Percentiles rank a stretch among this genome's conserved stretches.
Evolutionary conservation across 1,139 yeast species (phyloP).

Genomic region (Suhomyces guaymorum): DNA sequence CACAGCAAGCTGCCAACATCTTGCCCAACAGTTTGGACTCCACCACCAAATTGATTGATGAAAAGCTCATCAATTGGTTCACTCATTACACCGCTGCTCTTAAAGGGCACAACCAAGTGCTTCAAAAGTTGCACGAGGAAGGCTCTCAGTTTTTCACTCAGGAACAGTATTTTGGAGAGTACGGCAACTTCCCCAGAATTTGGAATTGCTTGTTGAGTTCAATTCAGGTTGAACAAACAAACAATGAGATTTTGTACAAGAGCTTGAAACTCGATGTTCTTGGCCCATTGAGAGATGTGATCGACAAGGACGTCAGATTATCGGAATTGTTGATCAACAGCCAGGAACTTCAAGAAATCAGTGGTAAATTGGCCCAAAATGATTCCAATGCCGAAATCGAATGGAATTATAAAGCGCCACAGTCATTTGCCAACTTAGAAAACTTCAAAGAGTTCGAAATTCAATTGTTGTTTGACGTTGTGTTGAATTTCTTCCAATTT

Average conservation of each 20-base stretch:
- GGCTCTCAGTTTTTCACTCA: conserved; percentile 15
- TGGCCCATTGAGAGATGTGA: conserved; percentile 52
- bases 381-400: conserved; percentile 38
- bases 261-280: conserved; percentile 58
- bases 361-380: conserved; percentile 21
- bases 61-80: conserved; percentile 19
- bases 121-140: conserved; percentile 17
- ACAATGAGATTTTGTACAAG: conserved; percentile 53
- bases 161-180: conserved; percentile 31
- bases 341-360: conserved; percentile 43
- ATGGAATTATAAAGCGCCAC: conserved; percentile 83
- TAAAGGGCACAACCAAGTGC: conserved; percentile 15
- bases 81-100: conserved; percentile 16
- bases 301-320: conserved; percentile 54
- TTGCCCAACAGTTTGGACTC: conserved; percentile 36
- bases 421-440: conserved; percentile 74
- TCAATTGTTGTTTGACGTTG: conserved; percentile 63
- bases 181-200: conserved; percentile 56
- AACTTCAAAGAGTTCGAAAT: conserved; percentile 69
- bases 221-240: conserved; percentile 52
- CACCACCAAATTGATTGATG: conserved; percentile 17
- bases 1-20: conserved; percentile 44
- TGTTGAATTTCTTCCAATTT: conserved; percentile 70
- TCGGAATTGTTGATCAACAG: conserved; percentile 44
- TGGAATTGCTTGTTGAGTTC: conserved; percentile 60